Conservation (phyloP, 2,329 filamentous ascomycete species). For the Alternaria consortialis region DNA sequence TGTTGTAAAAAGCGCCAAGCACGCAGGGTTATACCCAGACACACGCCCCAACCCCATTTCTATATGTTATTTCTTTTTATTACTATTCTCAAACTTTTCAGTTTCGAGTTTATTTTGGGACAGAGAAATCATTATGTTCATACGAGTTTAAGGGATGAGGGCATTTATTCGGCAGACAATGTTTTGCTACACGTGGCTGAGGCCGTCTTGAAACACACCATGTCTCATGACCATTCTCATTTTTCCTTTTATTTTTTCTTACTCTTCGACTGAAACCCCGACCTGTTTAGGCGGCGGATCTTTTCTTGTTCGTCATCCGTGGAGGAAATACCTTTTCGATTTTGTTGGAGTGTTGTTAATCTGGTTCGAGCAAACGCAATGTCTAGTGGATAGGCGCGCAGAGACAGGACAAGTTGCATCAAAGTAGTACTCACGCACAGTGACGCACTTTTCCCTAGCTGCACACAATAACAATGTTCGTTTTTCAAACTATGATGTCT, state of each 20-base stretch:
- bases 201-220: constrained; percentile 22
- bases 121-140: background rate
- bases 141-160: constrained; percentile 3
- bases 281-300: constrained; percentile 6
- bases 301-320: constrained; percentile 1
- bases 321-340: constrained; percentile 13
- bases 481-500: background rate
- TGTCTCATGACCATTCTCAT: constrained; percentile 24
- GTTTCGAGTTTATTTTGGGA: constrained; percentile 1
- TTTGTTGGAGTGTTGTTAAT: background rate
- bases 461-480: constrained; percentile 2
- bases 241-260: constrained; percentile 1
- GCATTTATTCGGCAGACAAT: constrained; percentile 3
- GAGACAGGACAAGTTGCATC: background rate
- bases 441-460: constrained; percentile 5
- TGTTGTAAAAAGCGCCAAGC: constrained; percentile 36
- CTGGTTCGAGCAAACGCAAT: constrained; percentile 2
- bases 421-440: constrained; percentile 3
- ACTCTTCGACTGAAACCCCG: background rate
- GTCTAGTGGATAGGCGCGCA: background rate
- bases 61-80: constrained; percentile 13
- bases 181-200: constrained; percentile 15
- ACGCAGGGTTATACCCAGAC: constrained; percentile 31
- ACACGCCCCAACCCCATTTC: constrained; percentile 7
- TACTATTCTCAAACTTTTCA: constrained; percentile 1